Percentiles rank a stretch among this genome's conserved stretches.
Evolutionary conservation across 495 filamentous ascomycete genomes (phyloP).

Genomic region (Neurospora cerealis): DNA sequence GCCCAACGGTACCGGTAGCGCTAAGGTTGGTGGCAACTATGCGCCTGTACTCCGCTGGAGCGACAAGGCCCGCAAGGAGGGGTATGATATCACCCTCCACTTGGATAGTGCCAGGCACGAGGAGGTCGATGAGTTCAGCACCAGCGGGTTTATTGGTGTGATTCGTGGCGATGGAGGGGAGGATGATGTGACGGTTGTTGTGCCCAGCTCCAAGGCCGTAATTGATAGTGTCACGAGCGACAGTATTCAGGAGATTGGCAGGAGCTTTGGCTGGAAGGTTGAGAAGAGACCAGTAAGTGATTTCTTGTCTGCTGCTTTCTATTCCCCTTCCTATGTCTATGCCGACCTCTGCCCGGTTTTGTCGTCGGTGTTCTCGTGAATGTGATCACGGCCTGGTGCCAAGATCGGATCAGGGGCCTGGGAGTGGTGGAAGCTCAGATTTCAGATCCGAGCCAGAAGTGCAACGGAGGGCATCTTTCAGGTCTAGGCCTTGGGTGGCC

Average conservation of each 20-base stretch:
- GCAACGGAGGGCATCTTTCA: not conserved
- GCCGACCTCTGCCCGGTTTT: not conserved
- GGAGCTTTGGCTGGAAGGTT: constrained; percentile 55
- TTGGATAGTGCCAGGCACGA: constrained; percentile 69
- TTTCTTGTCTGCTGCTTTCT: not conserved
- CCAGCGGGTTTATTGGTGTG: constrained; percentile 74
- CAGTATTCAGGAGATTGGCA: constrained; percentile 57
- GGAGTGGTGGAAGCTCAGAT: not conserved
- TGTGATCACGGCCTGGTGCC: not conserved
- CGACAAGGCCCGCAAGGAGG: constrained; percentile 59
- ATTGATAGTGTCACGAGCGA: constrained; percentile 76
- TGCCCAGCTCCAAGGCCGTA: constrained; percentile 69
- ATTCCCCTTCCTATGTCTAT: no score
- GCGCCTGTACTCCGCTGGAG: constrained; percentile 74
- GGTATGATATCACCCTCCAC: constrained; percentile 81
- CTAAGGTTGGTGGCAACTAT: constrained; percentile 73
- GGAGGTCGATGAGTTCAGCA: constrained; percentile 86
- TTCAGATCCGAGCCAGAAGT: not conserved
- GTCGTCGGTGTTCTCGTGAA: not conserved
- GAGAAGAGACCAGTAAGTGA: constrained; percentile 46
- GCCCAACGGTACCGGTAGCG: constrained; percentile 61
- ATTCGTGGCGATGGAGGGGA: constrained; percentile 43
- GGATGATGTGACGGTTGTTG: constrained; percentile 52
- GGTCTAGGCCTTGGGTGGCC: not conserved
- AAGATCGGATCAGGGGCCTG: not conserved